Conservation (phyloP, 495 filamentous ascomycete species). For the Hypoxylon fragiforme region DNA sequence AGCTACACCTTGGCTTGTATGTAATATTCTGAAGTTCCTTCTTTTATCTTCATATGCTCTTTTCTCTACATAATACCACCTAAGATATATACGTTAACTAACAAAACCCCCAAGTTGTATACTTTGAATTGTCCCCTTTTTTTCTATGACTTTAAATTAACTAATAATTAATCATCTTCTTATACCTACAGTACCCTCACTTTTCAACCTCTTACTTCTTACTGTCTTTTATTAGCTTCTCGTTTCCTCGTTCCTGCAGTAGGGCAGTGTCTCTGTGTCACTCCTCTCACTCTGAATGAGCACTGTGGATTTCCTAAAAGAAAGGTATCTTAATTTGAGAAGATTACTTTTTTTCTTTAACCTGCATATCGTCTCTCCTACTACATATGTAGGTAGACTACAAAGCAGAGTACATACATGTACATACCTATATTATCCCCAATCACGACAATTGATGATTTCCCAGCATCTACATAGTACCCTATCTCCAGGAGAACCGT, state of each 20-base stretch:
- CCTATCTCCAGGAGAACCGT: conserved; percentile 7
- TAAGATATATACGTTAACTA: too few species aligned
- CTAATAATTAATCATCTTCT: too few species aligned
- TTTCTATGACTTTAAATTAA: too few species aligned
- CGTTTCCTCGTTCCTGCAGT: conserved; percentile 36
- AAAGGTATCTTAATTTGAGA: not conserved
- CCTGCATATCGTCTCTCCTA: conserved; percentile 5
- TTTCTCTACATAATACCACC: too few species aligned
- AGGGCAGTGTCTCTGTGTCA: conserved; percentile 28
- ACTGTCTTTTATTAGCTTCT: conserved; percentile 35
- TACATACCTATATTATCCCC: not conserved
- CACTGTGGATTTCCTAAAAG: too few species aligned
- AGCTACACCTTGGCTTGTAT: conserved; percentile 13
- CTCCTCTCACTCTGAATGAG: conserved; percentile 3
- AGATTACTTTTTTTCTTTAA: conserved; percentile 10
- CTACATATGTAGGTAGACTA: too few species aligned
- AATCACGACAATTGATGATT: conserved; percentile 12
- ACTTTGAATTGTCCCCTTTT: conserved; percentile 9
- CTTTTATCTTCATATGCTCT: conserved; percentile 16
- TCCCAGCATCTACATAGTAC: conserved; percentile 4
- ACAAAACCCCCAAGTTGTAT: too few species aligned
- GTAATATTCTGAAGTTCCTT: conserved; percentile 18
- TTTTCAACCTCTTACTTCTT: too few species aligned
- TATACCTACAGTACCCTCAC: too few species aligned
- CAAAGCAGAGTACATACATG: conserved; percentile 1